These are phyloP conservation scores for Capsicum rhomboideum DNA, from an alignment of 257 asterid species.

Conservation along the genomic window DNA sequence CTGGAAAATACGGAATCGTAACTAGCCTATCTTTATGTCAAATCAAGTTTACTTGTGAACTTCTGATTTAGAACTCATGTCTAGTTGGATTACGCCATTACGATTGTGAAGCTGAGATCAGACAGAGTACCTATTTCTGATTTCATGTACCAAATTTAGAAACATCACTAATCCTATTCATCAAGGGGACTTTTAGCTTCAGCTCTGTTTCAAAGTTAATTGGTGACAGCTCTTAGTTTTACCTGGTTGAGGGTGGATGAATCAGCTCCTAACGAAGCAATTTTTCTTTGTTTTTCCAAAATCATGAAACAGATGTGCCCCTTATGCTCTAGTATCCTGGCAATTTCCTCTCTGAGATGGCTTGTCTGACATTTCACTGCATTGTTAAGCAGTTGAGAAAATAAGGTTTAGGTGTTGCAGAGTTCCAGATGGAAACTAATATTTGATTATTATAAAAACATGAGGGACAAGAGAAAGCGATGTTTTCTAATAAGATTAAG, in stretches of 20 bases:
- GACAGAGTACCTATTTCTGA: neutral
- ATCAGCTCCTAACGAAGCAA: conserved; percentile 45
- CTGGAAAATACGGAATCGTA: neutral
- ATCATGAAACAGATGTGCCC: conserved; percentile 49
- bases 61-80: neutral
- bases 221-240: neutral
- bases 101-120: neutral
- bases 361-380: conserved; percentile 57
- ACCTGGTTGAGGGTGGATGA: conserved; percentile 62
- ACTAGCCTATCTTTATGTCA: neutral
- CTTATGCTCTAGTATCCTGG: conserved; percentile 39
- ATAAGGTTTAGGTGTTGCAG: no score
- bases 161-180: neutral
- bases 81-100: neutral
- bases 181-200: neutral
- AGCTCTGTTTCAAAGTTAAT: neutral
- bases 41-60: neutral
- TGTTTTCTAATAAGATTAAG: neutral
- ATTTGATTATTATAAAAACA: neutral
- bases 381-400: no score
- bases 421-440: neutral
- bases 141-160: no score
- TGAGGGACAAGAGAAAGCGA: neutral
- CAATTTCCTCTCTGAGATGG: conserved; percentile 46
- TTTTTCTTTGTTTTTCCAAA: conserved; percentile 55